Evolutionary conservation across 176 grass and related monocot genomes (phyloP), one percentile per base, ranked within the genome.

Genomic region (Musa acuminata): DNA sequence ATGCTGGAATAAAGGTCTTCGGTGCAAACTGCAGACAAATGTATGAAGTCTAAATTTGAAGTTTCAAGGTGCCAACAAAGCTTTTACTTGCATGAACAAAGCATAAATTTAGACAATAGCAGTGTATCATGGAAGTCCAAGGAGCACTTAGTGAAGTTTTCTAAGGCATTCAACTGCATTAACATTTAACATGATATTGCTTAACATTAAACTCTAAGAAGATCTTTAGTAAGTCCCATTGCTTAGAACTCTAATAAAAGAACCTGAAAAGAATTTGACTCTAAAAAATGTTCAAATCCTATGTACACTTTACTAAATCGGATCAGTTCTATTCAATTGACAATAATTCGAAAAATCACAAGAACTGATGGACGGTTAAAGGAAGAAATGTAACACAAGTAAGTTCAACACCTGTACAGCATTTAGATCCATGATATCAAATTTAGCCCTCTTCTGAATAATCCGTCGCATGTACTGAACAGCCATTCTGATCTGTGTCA

Each of bases 401-500:
- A 27, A 74, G 24, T 74, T 54, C 24, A 74, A 35, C 51, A 98
- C 94, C 90, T 90, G 85, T 74, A 91, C 81, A 85, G 87, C 84
- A 80, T 98, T 91, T 81, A 98, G 88, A 87, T 91, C 90, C 87
- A 93, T 89, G 67, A 93, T 98, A 77, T 98, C 94, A 76, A 98
- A 98, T 78, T 93, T 98, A 66, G 94, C 94, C 82, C 84, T 90
- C 87, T 91, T 98, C 75, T 93, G 90, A 84, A 98, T 98, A 64
- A 88, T 75, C 50, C 90, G 82, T 23, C 87, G 84, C 94, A 98
- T 98, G 73, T 98, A 98, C 54, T 85, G 94, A 67, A 98, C 76
- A 85, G 82, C 90, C 82, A 98, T 71, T 87, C 92, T 93, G 83
- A 98, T 86, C 94, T 98, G 82, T 50, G 14, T 17, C 49, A 26